Evolutionary conservation across 2,329 filamentous ascomycete species (phyloP).

Genomic region (Fusarium verrucosum): DNA sequence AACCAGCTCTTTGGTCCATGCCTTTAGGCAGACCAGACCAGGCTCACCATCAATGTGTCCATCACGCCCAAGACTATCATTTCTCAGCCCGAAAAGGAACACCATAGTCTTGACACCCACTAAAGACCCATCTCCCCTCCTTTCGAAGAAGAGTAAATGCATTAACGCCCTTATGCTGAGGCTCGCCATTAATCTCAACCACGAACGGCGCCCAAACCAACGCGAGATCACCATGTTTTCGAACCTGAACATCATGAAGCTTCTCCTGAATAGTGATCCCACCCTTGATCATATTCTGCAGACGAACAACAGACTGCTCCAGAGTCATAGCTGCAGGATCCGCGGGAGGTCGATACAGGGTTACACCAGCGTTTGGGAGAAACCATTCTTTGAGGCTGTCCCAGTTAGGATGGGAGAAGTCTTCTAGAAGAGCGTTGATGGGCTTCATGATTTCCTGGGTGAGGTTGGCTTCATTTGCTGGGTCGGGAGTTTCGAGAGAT

Average conservation of each 20-base stretch:
- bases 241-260: background rate
- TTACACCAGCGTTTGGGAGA: slow-evolving; percentile 3
- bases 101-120: slow-evolving; percentile 13
- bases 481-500: rapidly evolving
- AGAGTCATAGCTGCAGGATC: slow-evolving; percentile 9
- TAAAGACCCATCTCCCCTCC: slow-evolving; percentile 2
- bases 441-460: slow-evolving; percentile 2
- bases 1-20: background rate
- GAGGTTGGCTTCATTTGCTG: background rate
- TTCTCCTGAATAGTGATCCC: background rate
- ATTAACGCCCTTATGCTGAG: slow-evolving; percentile 2
- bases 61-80: background rate
- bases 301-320: slow-evolving; percentile 17
- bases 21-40: background rate
- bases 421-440: slow-evolving; percentile 12
- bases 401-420: slow-evolving; percentile 21
- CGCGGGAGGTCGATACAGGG: slow-evolving; percentile 3
- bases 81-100: background rate
- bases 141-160: slow-evolving; percentile 1
- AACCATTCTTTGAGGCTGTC: slow-evolving; percentile 10
- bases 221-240: slow-evolving; percentile 9
- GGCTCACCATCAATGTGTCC: background rate
- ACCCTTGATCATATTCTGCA: slow-evolving; percentile 14
- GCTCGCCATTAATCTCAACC: slow-evolving; percentile 10
- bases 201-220: slow-evolving; percentile 27